Conservation (phyloP, 352 stramenopile species). For the Phytophthora chlamydospora region DNA sequence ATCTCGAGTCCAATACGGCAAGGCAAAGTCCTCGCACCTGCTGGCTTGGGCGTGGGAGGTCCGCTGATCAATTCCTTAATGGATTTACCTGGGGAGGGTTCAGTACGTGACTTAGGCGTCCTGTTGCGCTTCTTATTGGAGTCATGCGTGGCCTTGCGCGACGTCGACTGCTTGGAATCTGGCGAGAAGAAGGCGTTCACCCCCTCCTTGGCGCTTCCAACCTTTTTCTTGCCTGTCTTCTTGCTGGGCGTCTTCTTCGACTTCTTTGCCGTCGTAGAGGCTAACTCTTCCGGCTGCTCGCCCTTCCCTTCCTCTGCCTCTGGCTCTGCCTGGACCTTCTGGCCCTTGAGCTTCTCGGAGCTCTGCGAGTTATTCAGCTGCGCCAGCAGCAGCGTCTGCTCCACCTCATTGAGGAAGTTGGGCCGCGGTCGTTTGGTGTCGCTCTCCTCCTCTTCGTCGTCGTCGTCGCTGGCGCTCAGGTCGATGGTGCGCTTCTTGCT, state of each 20-base stretch:
- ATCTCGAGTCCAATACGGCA: too few relatives aligned
- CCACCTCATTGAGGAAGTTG: conserved; percentile 66
- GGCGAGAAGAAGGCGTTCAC: conserved; percentile 54
- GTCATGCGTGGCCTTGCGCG: conserved; percentile 41
- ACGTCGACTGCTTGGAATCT: conserved; percentile 36
- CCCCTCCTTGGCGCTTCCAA: conserved; percentile 5
- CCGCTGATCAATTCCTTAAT: conserved; percentile 26
- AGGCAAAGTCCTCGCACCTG: conserved; percentile 25
- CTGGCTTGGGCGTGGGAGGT: conserved; percentile 16
- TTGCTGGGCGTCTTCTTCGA: conserved; percentile 33
- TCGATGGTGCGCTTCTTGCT: conserved; percentile 65
- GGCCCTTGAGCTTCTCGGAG: conserved; percentile 20
- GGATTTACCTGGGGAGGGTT: conserved; percentile 24
- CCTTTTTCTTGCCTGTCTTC: conserved; percentile 44
- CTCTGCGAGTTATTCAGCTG: conserved; percentile 51
- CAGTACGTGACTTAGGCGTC: conserved; percentile 30
- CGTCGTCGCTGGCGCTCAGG: conserved; percentile 44
- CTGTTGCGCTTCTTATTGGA: conserved; percentile 51
- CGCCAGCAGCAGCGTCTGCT: conserved; percentile 64
- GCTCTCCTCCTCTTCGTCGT: conserved; percentile 37
- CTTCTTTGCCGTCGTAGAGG: conserved; percentile 6
- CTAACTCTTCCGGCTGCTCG: conserved; percentile 1
- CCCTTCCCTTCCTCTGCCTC: conserved; percentile 3
- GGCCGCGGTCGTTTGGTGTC: conserved; percentile 53
- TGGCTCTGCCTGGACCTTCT: conserved; percentile 22